Base-by-base conservation (phyloP, 2,329 filamentous ascomycete genomes). In the Colletotrichum abscissum region DNA sequence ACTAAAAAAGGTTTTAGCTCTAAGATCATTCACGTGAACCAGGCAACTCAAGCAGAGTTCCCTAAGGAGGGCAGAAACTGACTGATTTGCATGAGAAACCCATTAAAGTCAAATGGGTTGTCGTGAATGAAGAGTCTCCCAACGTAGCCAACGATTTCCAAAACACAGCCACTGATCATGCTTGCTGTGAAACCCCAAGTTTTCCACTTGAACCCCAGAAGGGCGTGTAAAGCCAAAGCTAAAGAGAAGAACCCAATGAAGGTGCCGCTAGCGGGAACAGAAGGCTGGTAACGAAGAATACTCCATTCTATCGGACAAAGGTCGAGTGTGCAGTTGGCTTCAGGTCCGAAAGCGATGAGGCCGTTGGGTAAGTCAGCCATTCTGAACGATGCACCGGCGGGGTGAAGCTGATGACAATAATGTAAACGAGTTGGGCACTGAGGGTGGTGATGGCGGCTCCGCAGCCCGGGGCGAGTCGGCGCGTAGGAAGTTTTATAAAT, bases 21-120 rank as follows among this genome's bases (percentile, higher is more conserved):
- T 81, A 63, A 6, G 6, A 26, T 5, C 24, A 9, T 8, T 26
- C 8, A 28, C n/a, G 9, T 6, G 9, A n/a, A 14, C 7, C 19
- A 8, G 4, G 30, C 35, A 54, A 9, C 6, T n/a, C 24, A 4
- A 11, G 12, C 24, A 46, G 8, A 14, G 7, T 11, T 12, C 4
- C 2, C 22, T 4, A 5, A 22, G 8, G 5, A 16, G 28, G 26
- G 7, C 28, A 49, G 28, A 35, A 59, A 83, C 78, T 66, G 78
- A 84, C 80, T 79, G 75, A 92, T 91, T 79, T 93, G 90, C 6
- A 92, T 86, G 76, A 92, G 85, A 78, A 93, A 93, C 0, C 87
- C 90, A 0, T 79, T 76, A 78, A 92, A 87, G 28, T 77, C 82
- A 76, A 90, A 93, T 0, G 90, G 89, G 68, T 92, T 89, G 19